Evolutionary conservation across 2,329 filamentous ascomycete species (phyloP), one percentile per base, ranked within the genome.

Genomic region (Hysterium pulicare): DNA sequence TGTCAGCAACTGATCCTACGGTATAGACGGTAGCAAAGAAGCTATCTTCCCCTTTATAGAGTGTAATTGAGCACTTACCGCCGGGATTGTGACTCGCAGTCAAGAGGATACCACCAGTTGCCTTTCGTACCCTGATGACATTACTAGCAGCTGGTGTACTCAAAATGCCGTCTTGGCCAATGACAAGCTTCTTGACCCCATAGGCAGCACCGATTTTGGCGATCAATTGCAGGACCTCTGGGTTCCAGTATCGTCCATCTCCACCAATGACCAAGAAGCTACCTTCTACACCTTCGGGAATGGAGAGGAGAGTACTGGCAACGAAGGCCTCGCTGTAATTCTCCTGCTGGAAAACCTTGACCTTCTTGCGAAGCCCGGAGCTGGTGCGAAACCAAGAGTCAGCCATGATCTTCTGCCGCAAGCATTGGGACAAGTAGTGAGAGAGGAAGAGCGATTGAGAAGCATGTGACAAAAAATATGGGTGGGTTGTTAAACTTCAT

Each of bases 11-110:
- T 5, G n/a, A 26, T n/a, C n/a, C n/a, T n/a, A n/a, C n/a, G n/a
- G n/a, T n/a, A n/a, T n/a, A n/a, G n/a, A n/a, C n/a, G n/a, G n/a
- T n/a, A n/a, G n/a, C n/a, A n/a, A 28, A 28, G 24, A 28, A 28
- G 24, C 13, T 28, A 8, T 28, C 24, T 28, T 13, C 24, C 24
- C 7, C 8, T 28, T 33, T n/a, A n/a, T n/a, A n/a, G n/a, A 11
- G n/a, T 28, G 31, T 19, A 30, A 20, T 13, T 22, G 22, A 15
- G 13, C 24, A 72, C 84, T 69, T 75, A 91, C 91, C 93, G 70
- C 93, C 93, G 47, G 93, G 90, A 75, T 98, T 98, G 78, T 98
- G 93, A 69, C 90, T 95, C 57, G 93, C 93, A 49, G 93, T 98
- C 71, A 98, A 76, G 47, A 98, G 78, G 62, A 98, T 98, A 66